Conservation (phyloP, 305 asterid genomes). For the Solanum hybrid region DNA sequence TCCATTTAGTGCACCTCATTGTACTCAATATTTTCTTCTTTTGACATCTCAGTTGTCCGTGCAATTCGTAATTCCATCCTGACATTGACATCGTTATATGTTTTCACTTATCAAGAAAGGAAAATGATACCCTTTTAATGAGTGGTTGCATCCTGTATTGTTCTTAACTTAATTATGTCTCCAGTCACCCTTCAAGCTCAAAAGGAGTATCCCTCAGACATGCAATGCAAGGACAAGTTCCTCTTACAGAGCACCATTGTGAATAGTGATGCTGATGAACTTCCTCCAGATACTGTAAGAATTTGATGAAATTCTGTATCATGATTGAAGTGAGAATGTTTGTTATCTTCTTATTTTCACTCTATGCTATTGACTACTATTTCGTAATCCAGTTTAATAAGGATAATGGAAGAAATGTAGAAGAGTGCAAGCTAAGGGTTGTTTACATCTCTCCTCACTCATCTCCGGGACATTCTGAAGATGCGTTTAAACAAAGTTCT, state of each 20-base stretch:
- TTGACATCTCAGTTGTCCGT: not conserved
- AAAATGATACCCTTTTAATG: not conserved
- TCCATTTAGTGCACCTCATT: not conserved
- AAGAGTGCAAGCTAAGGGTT: conserved; percentile 72
- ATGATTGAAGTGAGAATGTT: not conserved
- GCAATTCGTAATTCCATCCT: not conserved
- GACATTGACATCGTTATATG: not conserved
- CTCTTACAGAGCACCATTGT: conserved; percentile 65
- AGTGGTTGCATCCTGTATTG: not conserved
- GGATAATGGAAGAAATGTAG: conserved; percentile 42
- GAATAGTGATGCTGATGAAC: conserved; percentile 47
- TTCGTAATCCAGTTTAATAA: conserved; percentile 46
- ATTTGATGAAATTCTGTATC: not conserved
- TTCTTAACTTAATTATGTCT: conserved; percentile 12
- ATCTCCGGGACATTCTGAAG: conserved; percentile 17
- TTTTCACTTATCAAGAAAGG: not conserved
- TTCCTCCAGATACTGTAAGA: conserved; percentile 56
- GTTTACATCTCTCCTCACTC: conserved; percentile 39
- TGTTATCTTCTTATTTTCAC: not conserved
- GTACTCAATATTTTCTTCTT: not conserved
- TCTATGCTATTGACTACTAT: not conserved
- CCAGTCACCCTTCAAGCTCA: conserved; percentile 84
- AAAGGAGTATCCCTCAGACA: conserved; percentile 59
- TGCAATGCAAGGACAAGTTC: conserved; percentile 84
- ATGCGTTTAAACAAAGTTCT: conserved; percentile 14